Base-by-base conservation (phyloP, 768 basidiomycete genomes). In the Mycena galopus region DNA sequence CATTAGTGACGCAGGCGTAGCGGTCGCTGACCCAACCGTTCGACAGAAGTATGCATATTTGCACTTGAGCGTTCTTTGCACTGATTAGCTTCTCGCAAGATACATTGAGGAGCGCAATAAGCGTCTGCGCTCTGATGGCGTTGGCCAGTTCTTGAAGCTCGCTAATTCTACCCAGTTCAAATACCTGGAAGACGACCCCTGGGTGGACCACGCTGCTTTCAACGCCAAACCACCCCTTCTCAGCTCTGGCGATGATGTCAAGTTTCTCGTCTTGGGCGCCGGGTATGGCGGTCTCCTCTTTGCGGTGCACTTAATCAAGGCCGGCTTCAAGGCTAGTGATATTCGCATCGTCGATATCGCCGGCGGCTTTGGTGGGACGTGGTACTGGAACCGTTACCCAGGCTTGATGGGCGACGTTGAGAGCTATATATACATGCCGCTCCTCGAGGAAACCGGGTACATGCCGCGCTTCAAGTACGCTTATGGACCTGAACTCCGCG, bases 301-400 rank as follows among this genome's bases (percentile, higher is more conserved):
- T 35, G 68, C 72, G 23, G 70, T 68, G 25, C 30, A 35, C 4
- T 51, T 76, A 9, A 59, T 76, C 58, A 25, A 76, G 32, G 70
- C 73, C 5, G 73, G 73, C 12, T 69, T 75, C 47, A 57, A 50
- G 0, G 55, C 67, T 17, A 55, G 53, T 1, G 73, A 75, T 19
- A 74, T 76, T 42, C 61, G 70, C 4, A 19, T 76, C 2, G 59
- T 73, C 11, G 76, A 76, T 56, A 44, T 37, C 23, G 76, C 71
- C 17, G 73, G 73, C 5, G 76, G 76, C 2, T 75, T 74, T 39
- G 76, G 76, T 2, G 76, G 75, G 1, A 71, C 76, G 11, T 76
- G 76, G 76, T 76, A 76, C 37, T 76, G 73, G 76, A 76, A 76
- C 50, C 58, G 75, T 23, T 76, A 72, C 35, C 76, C 76, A 2